Evolutionary conservation across 1,284 basidiomycete genomes (phyloP).

Genomic region (Microbotryum violaceum): DNA sequence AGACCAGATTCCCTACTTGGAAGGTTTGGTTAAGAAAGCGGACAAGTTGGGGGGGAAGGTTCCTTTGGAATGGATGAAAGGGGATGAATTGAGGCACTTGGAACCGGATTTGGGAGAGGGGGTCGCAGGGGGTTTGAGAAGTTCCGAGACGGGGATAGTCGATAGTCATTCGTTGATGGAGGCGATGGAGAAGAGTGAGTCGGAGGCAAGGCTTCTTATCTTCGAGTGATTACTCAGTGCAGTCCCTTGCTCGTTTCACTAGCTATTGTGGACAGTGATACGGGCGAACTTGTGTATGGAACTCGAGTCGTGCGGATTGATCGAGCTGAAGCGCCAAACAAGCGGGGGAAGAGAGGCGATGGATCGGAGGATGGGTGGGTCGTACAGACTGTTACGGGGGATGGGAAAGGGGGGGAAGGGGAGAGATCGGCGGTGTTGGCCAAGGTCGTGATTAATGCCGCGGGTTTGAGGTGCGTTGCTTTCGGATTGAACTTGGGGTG

Average conservation of each 20-base stretch:
- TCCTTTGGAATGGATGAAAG: slow-evolving; percentile 61
- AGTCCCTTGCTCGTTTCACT: slow-evolving; percentile 35
- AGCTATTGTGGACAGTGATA: slow-evolving; percentile 64
- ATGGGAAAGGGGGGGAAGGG: slow-evolving; percentile 30
- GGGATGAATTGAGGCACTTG: slow-evolving; percentile 61
- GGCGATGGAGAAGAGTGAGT: slow-evolving; percentile 27
- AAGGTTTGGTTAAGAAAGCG: slow-evolving; percentile 58
- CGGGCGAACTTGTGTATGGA: slow-evolving; percentile 67
- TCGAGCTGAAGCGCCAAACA: slow-evolving; percentile 39
- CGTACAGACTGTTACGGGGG: slow-evolving; percentile 46
- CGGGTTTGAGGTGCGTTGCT: slow-evolving; percentile 62
- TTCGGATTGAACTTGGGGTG: slow-evolving; percentile 37
- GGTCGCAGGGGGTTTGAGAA: slow-evolving; percentile 68
- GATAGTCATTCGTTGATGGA: slow-evolving; percentile 61
- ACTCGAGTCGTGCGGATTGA: slow-evolving; percentile 87
- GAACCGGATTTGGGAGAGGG: slow-evolving; percentile 72
- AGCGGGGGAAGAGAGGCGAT: slow-evolving; percentile 30
- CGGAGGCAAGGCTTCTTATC: neutral
- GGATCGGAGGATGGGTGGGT: slow-evolving; percentile 47
- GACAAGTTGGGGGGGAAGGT: slow-evolving; percentile 42
- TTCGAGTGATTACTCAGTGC: slow-evolving; percentile 58
- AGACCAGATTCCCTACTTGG: slow-evolving; percentile 61
- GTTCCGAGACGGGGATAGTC: slow-evolving; percentile 82
- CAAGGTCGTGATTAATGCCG: slow-evolving; percentile 74
- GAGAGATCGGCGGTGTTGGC: slow-evolving; percentile 67